These are phyloP conservation scores for Alternaria sp. DNA, from an alignment of 2,329 filamentous ascomycete genomes.

Conservation along the genomic window DNA sequence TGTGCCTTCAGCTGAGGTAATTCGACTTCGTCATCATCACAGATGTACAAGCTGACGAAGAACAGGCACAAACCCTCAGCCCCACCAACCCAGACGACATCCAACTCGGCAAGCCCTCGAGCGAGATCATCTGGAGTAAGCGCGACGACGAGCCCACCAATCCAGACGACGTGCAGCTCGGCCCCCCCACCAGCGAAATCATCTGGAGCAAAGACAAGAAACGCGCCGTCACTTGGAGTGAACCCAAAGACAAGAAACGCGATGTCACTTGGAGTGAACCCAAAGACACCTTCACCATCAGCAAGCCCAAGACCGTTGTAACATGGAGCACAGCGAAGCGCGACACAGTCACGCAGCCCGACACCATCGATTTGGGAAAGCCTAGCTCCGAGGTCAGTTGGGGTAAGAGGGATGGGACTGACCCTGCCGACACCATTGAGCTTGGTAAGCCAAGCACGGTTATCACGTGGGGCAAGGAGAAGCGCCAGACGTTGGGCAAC, in stretches of 20 bases:
- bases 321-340: constrained; percentile 6
- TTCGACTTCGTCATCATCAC: background rate
- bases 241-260: constrained; percentile 8
- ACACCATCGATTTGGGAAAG: background rate
- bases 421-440: constrained; percentile 9
- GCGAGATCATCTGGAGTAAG: constrained; percentile 23
- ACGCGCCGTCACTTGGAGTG: background rate
- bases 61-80: constrained; percentile 6
- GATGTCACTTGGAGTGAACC: background rate
- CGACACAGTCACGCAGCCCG: background rate
- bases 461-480: constrained; percentile 11
- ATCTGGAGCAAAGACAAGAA: constrained; percentile 27
- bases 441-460: constrained; percentile 1
- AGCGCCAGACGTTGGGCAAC: constrained; percentile 13
- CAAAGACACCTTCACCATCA: constrained; percentile 5
- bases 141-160: background rate
- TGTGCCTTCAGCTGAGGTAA: constrained; percentile 30
- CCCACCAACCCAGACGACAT: constrained; percentile 15
- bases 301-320: background rate
- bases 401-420: constrained; percentile 2
- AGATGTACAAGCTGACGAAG: background rate
- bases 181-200: constrained; percentile 19
- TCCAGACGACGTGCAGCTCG: constrained; percentile 19
- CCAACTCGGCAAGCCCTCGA: constrained; percentile 22
- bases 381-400: constrained; percentile 14